Percentiles rank a stretch among this genome's conserved stretches.
These are phyloP conservation scores for Pleomassaria siparia DNA, from an alignment of 2,329 filamentous ascomycete species.

Conservation along the genomic window DNA sequence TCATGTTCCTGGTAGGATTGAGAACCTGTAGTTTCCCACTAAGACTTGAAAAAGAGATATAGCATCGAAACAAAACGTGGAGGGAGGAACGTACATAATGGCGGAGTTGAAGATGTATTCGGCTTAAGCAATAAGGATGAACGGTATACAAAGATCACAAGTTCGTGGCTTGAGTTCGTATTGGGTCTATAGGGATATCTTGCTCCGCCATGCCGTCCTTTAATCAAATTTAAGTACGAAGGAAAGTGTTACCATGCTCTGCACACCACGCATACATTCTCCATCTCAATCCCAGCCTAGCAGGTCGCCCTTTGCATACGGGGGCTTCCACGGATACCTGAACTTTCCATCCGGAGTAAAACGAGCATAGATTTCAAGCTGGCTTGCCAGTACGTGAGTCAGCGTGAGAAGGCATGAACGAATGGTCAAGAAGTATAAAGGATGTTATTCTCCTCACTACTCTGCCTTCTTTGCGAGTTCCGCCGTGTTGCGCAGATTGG, in stretches of 20 bases:
- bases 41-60: too few relatives aligned
- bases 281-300: constrained; percentile 27
- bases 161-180: not conserved
- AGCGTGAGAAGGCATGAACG: not conserved
- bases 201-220: not conserved
- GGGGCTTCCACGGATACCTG: constrained; percentile 40
- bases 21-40: too few relatives aligned
- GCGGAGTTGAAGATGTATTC: too few relatives aligned
- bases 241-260: not conserved
- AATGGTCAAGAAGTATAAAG: not conserved
- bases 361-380: constrained; percentile 9
- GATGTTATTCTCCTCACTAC: constrained; percentile 28
- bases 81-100: too few relatives aligned
- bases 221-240: not conserved
- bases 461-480: constrained; percentile 37
- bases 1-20: too few relatives aligned
- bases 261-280: not conserved
- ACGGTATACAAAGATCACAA: not conserved
- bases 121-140: not conserved
- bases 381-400: constrained; percentile 7
- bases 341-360: constrained; percentile 19
- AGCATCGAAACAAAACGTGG: too few relatives aligned
- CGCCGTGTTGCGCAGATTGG: constrained; percentile 39
- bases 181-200: not conserved
- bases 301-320: constrained; percentile 34